Evolutionary conservation across 495 filamentous ascomycete species (phyloP), one percentile per base, ranked within the genome.

Genomic region (Mycothermus thermophilus): DNA sequence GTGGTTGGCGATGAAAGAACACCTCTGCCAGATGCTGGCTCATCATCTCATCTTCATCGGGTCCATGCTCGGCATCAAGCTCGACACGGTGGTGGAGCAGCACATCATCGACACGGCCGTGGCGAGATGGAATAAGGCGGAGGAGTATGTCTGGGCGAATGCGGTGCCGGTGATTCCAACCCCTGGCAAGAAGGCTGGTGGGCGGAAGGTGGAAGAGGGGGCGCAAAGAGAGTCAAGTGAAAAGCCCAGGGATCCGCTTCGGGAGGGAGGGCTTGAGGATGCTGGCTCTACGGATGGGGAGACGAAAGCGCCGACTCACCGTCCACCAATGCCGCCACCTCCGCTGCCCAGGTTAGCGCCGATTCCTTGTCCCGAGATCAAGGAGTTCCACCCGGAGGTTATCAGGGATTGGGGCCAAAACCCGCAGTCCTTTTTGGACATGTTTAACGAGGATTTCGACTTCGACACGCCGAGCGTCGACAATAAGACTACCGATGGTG

Each of bases 11-110:
- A 60, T 50, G 40, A 49, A 52, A 38, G 51, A 51, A 28, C 50
- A 52, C 26, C 37, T 60, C 22, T 48, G 51, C 26, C 55, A 57
- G 38, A 60, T 52, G 40, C 42, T 60, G 17, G 55, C 48, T 1
- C 55, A 57, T 21, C 47, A 60, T 31, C 31, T 59, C 17, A 44
- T 57, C 6, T 59, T 44, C 21, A 32, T 60, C 3, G 55, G 51
- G 1, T 50, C 47, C 0, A 44, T 48, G 27, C 29, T 60, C 4
- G 50, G 50, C 2, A 56, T 60, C 33, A 47, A 44, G 26, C 37
- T 58, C 11, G 52, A 51, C 0, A 43, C 43, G 10, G 37, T 30
- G 0, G 12, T 57, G 3, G 52, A 60, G 37, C 41, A 43, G 38
- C 43, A 34, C 31, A 50, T 60, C 23, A 43, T 56, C 27, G 50